Base-by-base conservation (phyloP, 371 early-diverging fungal genomes). In the Haplosporangium sp. region DNA sequence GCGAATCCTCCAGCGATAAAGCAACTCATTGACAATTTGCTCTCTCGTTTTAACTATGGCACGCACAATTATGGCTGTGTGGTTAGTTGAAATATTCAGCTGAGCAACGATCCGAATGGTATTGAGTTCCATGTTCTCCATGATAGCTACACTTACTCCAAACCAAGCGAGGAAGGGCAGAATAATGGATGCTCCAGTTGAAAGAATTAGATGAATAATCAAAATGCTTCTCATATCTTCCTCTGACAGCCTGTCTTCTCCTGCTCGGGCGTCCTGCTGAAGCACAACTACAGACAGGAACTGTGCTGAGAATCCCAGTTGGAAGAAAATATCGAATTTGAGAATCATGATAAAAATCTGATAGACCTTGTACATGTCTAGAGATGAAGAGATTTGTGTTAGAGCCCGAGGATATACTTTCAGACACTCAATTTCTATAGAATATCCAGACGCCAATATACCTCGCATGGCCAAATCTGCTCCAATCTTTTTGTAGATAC, bases 401-500 rank as follows among this genome's bases (percentile, higher is more conserved):
- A 18, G 54, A 45, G 2, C 5, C 12, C 37, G 23, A 55, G 41
- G 21, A 55, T 8, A 55, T 9, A 46, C 37, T 18, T 14, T 7
- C 18, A 7, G 21, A 43, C 14, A 16, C 9, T 5, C 13, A 54
- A 0, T 5, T 6, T 13, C 13, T 52, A 20, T 8, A 23, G 20
- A 16, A 37, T 9, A 16, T 6, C 11, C 51, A 36, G 20, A 8
- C 20, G 10, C 8, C 1, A 43, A 59, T 74, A 70, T 85, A 93
- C 95, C 87, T 85, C 94, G 83, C 89, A 97, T 94, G 29, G 86
- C 82, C 58, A 95, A 82, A 82, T 97, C 96, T 5, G 97, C 97
- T 6, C 98, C 98, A 74, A 98, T 96, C 81, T 94, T 91, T 81
- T 98, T 98, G 84, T 95, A 98, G 29, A 97, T 93, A 69, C 89